Evolutionary conservation across 2,329 filamentous ascomycete genomes (phyloP).

Genomic region (Claviceps fusiformis): DNA sequence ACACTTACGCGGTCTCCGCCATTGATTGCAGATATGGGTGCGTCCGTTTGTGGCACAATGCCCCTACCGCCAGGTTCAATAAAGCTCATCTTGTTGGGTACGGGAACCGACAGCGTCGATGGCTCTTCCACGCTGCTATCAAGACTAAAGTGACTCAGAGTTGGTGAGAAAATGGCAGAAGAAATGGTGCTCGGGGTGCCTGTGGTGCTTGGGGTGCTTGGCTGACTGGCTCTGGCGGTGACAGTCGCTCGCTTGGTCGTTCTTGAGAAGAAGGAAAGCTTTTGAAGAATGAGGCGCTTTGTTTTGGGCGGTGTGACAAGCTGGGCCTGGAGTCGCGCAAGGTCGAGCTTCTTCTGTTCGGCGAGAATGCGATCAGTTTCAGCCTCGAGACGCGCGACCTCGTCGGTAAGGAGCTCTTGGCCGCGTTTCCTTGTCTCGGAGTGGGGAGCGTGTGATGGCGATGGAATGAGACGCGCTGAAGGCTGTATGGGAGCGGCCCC

Average conservation of each 20-base stretch:
- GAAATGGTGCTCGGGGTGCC: constrained; percentile 20
- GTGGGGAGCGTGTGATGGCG: background rate
- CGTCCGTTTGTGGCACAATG: constrained; percentile 47
- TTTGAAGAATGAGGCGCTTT: constrained; percentile 31
- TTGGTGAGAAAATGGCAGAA: constrained; percentile 22
- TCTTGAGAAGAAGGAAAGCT: constrained; percentile 32
- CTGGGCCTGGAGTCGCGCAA: constrained; percentile 30
- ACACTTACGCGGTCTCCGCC: constrained; percentile 59
- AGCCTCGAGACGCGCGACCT: constrained; percentile 29
- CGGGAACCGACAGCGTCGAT: constrained; percentile 8
- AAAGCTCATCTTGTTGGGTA: constrained; percentile 19
- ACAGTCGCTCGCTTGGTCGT: constrained; percentile 25
- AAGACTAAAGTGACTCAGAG: constrained; percentile 21
- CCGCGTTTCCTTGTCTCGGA: background rate
- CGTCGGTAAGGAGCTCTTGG: constrained; percentile 18
- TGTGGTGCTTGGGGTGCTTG: constrained; percentile 16
- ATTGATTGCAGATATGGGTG: constrained; percentile 69
- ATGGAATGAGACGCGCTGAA: background rate
- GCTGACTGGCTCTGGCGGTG: constrained; percentile 13
- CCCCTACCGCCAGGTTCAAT: constrained; percentile 33
- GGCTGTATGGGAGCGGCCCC: background rate
- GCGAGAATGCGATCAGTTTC: constrained; percentile 35
- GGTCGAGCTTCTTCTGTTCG: constrained; percentile 36
- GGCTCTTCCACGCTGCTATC: constrained; percentile 21
- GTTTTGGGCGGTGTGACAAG: constrained; percentile 21